Base-by-base conservation (phyloP, 2,329 filamentous ascomycete genomes). In the Phialophora verrucosa region DNA sequence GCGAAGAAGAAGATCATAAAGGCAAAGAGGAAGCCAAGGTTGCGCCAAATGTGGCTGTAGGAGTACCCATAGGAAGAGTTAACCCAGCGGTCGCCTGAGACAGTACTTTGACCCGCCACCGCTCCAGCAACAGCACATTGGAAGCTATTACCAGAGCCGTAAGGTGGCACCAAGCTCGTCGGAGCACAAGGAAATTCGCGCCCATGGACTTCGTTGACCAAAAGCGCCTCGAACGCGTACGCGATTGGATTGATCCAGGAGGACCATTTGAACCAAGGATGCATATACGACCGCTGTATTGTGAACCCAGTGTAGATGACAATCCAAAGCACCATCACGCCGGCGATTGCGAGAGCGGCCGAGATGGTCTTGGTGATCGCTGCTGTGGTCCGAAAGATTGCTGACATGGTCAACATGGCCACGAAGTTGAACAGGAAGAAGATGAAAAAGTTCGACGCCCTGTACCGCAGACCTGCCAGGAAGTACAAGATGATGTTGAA, bases 71-170 rank as follows among this genome's bases (percentile, higher is more conserved):
- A 90, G 64, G 82, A 84, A 0, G 79, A 75, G 4, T 79, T 74
- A 3, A 91, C 86, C 70, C 86, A 91, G 0, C 82, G 79, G 66
- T 90, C 87, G 1, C 89, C 89, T 20, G 79, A 86, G 4, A 91
- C 85, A 1, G 80, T 84, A 4, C 74, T 72, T 51, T 82, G 77
- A 0, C 88, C 88, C 0, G 84, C 76, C 0, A 85, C 81, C 6
- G 88, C 81, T 2, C 88, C 87, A 0, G 84, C 78, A 3, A 83
- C 80, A 1, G 82, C 75, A 31, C 70, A 71, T 51, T 70, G 91
- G 68, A 89, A 93, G 69, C 93, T 92, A 73, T 92, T 85, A 0
- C 88, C 84, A 0, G 91, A 91, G 73, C 92, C 89, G 73, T 93
- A 92, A 0, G 93, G 80, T 0, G 93, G 88, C 0, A 88, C 83